phyloP scores from a whole-genome alignment of 805 yeast species.

The Yarrowia sp. region DNA sequence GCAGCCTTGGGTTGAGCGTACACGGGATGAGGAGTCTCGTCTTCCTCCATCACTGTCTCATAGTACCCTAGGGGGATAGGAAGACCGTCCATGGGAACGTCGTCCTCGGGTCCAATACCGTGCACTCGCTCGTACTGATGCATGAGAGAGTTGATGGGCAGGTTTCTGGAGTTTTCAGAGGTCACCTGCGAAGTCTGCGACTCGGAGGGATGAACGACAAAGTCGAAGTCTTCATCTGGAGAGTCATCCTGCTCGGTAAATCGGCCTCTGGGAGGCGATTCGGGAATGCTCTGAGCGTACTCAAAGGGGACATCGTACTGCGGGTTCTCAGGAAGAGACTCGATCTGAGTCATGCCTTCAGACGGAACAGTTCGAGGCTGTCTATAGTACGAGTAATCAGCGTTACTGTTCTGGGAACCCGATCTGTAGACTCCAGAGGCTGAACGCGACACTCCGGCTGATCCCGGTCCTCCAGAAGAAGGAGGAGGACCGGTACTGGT shows the following conservation, averaged over 20 bases:
- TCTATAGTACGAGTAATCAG: slow-evolving; percentile 28
- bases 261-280: slow-evolving; percentile 13
- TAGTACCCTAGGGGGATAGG: slow-evolving; percentile 37
- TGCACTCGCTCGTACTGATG: slow-evolving; percentile 40
- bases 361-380: slow-evolving; percentile 9
- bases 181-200: slow-evolving; percentile 24
- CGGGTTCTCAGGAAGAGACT: slow-evolving; percentile 21
- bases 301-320: slow-evolving; percentile 29
- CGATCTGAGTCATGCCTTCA: slow-evolving; percentile 16
- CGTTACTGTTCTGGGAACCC: slow-evolving; percentile 6
- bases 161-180: slow-evolving; percentile 23
- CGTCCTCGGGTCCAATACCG: slow-evolving; percentile 34
- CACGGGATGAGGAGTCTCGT: slow-evolving; percentile 35
- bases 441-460: background rate
- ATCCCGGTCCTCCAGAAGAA: slow-evolving; percentile 10
- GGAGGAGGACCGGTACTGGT: slow-evolving; percentile 4
- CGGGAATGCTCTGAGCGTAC: slow-evolving; percentile 27
- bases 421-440: slow-evolving; percentile 31
- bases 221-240: slow-evolving; percentile 29
- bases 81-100: slow-evolving; percentile 35
- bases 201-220: slow-evolving; percentile 20
- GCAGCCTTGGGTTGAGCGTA: slow-evolving; percentile 37
- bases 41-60: slow-evolving; percentile 39
- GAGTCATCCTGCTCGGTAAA: slow-evolving; percentile 30
- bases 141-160: slow-evolving; percentile 39